Evolutionary conservation across 148 eudicot species (phyloP).

Genomic region (Limonium bicolor): DNA sequence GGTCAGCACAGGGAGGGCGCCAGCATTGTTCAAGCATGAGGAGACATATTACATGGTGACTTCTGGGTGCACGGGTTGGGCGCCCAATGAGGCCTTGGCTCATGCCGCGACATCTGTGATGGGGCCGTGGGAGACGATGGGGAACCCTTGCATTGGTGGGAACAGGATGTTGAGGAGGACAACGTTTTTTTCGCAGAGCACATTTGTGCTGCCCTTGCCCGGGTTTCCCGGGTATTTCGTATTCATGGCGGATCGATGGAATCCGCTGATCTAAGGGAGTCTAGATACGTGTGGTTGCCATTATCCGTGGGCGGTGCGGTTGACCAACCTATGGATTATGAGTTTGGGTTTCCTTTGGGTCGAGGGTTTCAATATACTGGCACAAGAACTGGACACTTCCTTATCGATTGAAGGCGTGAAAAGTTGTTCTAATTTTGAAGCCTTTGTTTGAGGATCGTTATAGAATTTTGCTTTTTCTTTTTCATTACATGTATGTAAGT

Average conservation of each 20-base stretch:
- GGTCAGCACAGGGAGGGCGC: constrained; percentile 82
- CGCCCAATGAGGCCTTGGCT: constrained; percentile 82
- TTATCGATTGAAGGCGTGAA: too few species aligned
- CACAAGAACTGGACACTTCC: constrained; percentile 90
- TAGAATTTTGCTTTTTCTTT: too few species aligned
- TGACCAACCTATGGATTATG: constrained; percentile 69
- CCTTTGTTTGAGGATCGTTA: too few species aligned
- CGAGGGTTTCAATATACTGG: constrained; percentile 87
- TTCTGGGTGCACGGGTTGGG: constrained; percentile 94
- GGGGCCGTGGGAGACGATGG: constrained; percentile 91
- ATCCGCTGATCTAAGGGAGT: constrained; percentile 83
- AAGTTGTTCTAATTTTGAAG: too few species aligned
- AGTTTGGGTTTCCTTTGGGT: constrained; percentile 88
- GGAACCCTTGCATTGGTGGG: constrained; percentile 87
- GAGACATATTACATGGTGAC: constrained; percentile 94
- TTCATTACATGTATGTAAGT: too few species aligned
- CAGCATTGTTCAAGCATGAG: constrained; percentile 73
- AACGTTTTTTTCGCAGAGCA: constrained; percentile 82
- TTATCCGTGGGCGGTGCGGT: constrained; percentile 57
- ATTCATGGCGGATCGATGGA: constrained; percentile 97
- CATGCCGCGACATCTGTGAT: constrained; percentile 69
- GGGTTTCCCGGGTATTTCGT: constrained; percentile 52
- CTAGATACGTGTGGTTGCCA: constrained; percentile 93
- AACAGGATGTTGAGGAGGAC: constrained; percentile 48
- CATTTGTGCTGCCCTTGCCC: constrained; percentile 71